A percentile compares a stretch with the other conserved stretches of the same genome.
Conservation (phyloP, 2,329 filamentous ascomycete genomes). For the Mycocentrospora acerina region DNA sequence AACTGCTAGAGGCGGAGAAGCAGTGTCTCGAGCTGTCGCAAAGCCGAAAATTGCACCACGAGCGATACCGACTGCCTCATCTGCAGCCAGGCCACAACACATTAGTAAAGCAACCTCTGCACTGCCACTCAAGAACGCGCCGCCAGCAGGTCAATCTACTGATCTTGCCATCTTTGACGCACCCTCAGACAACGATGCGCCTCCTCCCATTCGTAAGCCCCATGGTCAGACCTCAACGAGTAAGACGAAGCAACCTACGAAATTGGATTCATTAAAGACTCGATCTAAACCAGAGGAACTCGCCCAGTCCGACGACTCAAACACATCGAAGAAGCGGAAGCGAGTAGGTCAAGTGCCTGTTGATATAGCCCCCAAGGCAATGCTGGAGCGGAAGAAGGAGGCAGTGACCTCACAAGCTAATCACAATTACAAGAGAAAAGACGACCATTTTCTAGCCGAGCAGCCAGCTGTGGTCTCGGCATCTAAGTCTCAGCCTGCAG, state of each 20-base stretch:
- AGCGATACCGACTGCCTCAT: constrained; percentile 13
- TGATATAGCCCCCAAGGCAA: constrained; percentile 9
- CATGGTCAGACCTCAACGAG: constrained; percentile 13
- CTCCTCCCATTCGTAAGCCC: constrained; percentile 16
- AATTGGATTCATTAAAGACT: neutral
- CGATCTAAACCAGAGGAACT: constrained; percentile 7
- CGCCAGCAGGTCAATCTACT: constrained; percentile 3
- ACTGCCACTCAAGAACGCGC: constrained; percentile 9
- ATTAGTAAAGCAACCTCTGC: neutral
- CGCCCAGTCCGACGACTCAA: constrained; percentile 32
- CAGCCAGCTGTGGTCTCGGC: neutral
- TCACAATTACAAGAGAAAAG: constrained; percentile 31
- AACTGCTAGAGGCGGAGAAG: neutral
- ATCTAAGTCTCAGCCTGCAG: constrained; percentile 1
- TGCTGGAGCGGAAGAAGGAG: constrained; percentile 7
- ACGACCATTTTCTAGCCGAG: constrained; percentile 5
- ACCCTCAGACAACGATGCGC: constrained; percentile 28
- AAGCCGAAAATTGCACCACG: constrained; percentile 16
- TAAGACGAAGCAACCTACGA: constrained; percentile 10
- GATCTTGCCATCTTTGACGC: constrained; percentile 26
- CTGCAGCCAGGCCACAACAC: neutral
- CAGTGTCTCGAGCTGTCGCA: constrained; percentile 5
- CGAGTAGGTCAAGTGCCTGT: constrained; percentile 24
- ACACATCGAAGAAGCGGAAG: constrained; percentile 34
- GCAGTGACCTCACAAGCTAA: constrained; percentile 16